A percentile compares a stretch with the other conserved stretches of the same genome.
Evolutionary conservation across 495 filamentous ascomycete species (phyloP).

Genomic region (Halenospora varia): DNA sequence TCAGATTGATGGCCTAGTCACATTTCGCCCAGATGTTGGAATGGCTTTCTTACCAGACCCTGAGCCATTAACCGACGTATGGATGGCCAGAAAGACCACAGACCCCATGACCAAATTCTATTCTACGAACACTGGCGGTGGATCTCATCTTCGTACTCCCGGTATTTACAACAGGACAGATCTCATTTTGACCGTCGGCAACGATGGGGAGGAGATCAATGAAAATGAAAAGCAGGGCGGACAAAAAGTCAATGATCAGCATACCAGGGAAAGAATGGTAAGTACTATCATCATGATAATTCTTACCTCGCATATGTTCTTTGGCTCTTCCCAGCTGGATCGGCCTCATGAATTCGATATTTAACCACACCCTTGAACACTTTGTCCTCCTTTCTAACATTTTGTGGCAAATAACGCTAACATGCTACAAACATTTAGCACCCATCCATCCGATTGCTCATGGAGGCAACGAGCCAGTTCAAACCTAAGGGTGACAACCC

Average conservation of each 20-base stretch:
- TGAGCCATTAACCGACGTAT: background rate
- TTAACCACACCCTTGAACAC: too few relatives aligned
- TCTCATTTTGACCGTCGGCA: background rate
- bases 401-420: too few relatives aligned
- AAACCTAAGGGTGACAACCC: background rate
- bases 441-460: background rate
- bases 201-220: background rate
- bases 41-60: background rate
- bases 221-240: background rate
- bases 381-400: too few relatives aligned
- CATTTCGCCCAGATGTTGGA: background rate
- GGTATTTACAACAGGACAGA: background rate
- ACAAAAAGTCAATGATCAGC: background rate
- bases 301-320: too few relatives aligned
- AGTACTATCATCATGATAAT: too few relatives aligned
- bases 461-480: background rate
- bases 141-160: background rate
- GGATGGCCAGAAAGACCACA: background rate
- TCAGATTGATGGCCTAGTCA: constrained; percentile 6
- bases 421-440: background rate
- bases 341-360: too few relatives aligned
- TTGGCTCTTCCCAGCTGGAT: too few relatives aligned
- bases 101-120: background rate
- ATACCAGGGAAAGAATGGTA: background rate
- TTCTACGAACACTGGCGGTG: background rate